Percentiles rank a stretch among this genome's conserved stretches.
These are phyloP conservation scores for Saturnispora galanensis DNA, from an alignment of 805 yeast genomes.

Conservation along the genomic window DNA sequence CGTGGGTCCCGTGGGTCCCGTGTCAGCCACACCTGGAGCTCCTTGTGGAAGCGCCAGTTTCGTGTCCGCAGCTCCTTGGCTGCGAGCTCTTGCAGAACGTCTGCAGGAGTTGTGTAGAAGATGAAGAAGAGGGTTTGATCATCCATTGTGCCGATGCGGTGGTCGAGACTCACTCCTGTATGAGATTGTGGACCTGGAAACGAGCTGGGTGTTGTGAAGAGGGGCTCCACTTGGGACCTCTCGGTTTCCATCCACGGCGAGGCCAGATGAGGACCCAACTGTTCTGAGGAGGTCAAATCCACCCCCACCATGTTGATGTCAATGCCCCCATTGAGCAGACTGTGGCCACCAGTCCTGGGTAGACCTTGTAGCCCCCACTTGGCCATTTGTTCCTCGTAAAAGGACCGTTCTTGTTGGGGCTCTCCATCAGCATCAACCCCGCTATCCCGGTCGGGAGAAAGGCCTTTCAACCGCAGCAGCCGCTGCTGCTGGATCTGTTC, in stretches of 20 bases:
- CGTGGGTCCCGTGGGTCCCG: constrained; percentile 94
- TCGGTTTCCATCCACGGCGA: constrained; percentile 96
- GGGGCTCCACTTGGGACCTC: constrained; percentile 83
- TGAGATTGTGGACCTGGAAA: constrained; percentile 27
- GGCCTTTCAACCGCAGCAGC: constrained; percentile 12
- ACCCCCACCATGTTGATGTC: constrained; percentile 62
- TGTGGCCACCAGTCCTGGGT: constrained; percentile 32
- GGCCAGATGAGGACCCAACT: constrained; percentile 55
- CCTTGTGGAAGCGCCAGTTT: constrained; percentile 97
- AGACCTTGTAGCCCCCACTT: constrained; percentile 57
- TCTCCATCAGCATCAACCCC: too few relatives aligned
- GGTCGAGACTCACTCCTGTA: constrained; percentile 18
- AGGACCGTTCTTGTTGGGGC: too few relatives aligned
- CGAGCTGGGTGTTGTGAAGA: constrained; percentile 53
- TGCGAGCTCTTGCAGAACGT: constrained; percentile 85
- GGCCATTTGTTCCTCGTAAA: background rate
- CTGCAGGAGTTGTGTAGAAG: constrained; percentile 89
- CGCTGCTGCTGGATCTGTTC: constrained; percentile 14
- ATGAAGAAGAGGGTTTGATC: constrained; percentile 92
- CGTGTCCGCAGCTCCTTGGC: constrained; percentile 84
- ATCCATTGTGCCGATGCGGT: constrained; percentile 50
- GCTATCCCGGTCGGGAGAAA: constrained; percentile 5
- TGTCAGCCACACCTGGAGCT: constrained; percentile 91
- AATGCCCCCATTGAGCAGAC: constrained; percentile 59
- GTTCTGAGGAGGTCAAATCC: constrained; percentile 38